A percentile compares a stretch with the other conserved stretches of the same genome.
These are phyloP conservation scores for Pichia gijzeniarum DNA, from an alignment of 805 yeast genomes.

Conservation along the genomic window DNA sequence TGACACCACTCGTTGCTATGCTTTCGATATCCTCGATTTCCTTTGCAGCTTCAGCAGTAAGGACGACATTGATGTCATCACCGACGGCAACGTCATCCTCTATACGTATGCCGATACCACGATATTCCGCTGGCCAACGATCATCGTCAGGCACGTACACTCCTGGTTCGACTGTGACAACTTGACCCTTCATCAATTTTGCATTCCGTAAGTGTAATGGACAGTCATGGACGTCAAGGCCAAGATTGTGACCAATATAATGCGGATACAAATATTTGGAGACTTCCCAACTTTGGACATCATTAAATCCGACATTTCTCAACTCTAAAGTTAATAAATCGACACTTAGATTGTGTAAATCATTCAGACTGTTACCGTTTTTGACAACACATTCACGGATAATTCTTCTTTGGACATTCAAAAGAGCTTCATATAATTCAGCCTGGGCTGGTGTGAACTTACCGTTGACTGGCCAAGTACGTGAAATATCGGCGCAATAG, in stretches of 20 bases:
- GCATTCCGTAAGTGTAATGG: constrained; percentile 56
- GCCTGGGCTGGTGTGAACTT: constrained; percentile 69
- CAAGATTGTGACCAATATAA: constrained; percentile 91
- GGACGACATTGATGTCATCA: constrained; percentile 40
- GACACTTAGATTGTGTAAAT: constrained; percentile 68
- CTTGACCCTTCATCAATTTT: constrained; percentile 61
- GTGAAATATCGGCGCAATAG: constrained; percentile 89
- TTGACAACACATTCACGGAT: constrained; percentile 60
- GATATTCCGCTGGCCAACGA: constrained; percentile 70
- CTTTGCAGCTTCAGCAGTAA: constrained; percentile 81
- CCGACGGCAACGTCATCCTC: constrained; percentile 93
- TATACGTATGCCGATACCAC: constrained; percentile 87
- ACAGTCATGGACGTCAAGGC: constrained; percentile 83
- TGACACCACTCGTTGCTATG: constrained; percentile 53
- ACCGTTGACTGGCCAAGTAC: constrained; percentile 91
- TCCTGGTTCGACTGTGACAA: constrained; percentile 94
- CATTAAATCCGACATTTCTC: constrained; percentile 61
- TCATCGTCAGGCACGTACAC: constrained; percentile 74
- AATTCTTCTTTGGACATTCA: constrained; percentile 74
- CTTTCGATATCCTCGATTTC: constrained; percentile 78
- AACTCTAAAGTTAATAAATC: constrained; percentile 54
- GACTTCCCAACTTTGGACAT: constrained; percentile 45
- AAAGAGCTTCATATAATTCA: constrained; percentile 83
- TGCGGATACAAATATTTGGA: constrained; percentile 74
- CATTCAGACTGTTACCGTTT: constrained; percentile 53